Conservation (phyloP, 2,329 filamentous ascomycete species). For the Pseudocercospora cruenta region DNA sequence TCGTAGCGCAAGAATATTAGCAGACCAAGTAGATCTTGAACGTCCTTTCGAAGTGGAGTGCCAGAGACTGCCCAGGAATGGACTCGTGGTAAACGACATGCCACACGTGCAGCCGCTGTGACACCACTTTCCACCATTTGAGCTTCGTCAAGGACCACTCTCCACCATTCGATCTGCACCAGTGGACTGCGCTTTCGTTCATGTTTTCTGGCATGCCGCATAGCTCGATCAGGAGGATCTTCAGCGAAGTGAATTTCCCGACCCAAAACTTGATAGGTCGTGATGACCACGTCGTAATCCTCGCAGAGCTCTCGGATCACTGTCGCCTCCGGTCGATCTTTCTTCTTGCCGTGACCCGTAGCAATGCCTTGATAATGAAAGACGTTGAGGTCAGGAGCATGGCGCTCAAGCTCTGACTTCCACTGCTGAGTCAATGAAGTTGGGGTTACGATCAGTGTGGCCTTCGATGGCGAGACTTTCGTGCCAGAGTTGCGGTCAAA, state of each 20-base stretch:
- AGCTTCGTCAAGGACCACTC: conserved; percentile 73
- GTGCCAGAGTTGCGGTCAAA: conserved; percentile 47
- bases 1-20: conserved; percentile 79
- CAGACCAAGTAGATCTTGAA: conserved; percentile 78
- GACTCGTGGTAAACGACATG: conserved; percentile 75
- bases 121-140: conserved; percentile 94
- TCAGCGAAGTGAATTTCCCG: conserved; percentile 78
- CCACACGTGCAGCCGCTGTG: conserved; percentile 79
- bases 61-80: conserved; percentile 93
- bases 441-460: conserved; percentile 67
- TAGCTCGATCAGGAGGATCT: conserved; percentile 70
- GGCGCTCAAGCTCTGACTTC: conserved; percentile 61
- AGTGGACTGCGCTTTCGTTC: conserved; percentile 75
- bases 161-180: conserved; percentile 84
- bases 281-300: conserved; percentile 62
- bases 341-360: conserved; percentile 33
- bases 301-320: conserved; percentile 52
- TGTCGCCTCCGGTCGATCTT: conserved; percentile 39
- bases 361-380: conserved; percentile 60
- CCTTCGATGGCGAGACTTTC: conserved; percentile 55
- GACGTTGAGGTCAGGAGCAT: conserved; percentile 61
- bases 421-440: conserved; percentile 65
- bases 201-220: conserved; percentile 53
- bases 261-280: conserved; percentile 71
- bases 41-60: conserved; percentile 81